A percentile compares a stretch with the other conserved stretches of the same genome.
phyloP scores from a whole-genome alignment of 148 eudicot species.

The Heliamphora exappendiculata region DNA sequence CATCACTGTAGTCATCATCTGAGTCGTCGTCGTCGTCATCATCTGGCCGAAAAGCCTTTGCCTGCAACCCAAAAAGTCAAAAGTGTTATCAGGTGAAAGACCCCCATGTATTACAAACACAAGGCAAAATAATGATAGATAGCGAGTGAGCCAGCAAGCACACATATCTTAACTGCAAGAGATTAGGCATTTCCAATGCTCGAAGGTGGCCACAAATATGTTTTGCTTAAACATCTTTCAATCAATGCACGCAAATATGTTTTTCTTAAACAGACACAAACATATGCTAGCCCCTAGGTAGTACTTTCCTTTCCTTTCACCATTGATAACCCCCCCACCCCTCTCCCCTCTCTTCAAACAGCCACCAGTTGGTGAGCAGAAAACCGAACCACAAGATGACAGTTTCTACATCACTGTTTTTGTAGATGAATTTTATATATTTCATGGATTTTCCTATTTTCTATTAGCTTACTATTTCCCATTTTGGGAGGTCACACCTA shows the following conservation, averaged over 20 bases:
- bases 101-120: background rate
- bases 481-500: too few relatives aligned
- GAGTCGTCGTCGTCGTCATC: conserved; percentile 86
- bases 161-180: background rate
- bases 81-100: background rate
- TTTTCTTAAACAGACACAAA: too few relatives aligned
- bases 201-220: background rate
- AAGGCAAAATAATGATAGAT: background rate
- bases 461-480: background rate
- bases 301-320: too few relatives aligned
- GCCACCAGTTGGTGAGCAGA: too few relatives aligned
- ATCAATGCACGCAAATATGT: too few relatives aligned
- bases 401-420: background rate
- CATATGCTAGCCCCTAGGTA: too few relatives aligned
- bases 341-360: too few relatives aligned
- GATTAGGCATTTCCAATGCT: background rate
- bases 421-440: background rate
- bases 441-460: background rate
- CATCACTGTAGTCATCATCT: conserved; percentile 90
- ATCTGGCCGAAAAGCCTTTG: conserved; percentile 67
- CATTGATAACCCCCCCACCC: too few relatives aligned
- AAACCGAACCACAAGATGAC: background rate
- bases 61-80: conserved; percentile 31
- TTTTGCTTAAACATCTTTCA: too few relatives aligned
- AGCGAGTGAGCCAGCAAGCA: background rate